phyloP scores from a whole-genome alignment of 2,329 filamentous ascomycete genomes.

The Didymella pomorum region DNA sequence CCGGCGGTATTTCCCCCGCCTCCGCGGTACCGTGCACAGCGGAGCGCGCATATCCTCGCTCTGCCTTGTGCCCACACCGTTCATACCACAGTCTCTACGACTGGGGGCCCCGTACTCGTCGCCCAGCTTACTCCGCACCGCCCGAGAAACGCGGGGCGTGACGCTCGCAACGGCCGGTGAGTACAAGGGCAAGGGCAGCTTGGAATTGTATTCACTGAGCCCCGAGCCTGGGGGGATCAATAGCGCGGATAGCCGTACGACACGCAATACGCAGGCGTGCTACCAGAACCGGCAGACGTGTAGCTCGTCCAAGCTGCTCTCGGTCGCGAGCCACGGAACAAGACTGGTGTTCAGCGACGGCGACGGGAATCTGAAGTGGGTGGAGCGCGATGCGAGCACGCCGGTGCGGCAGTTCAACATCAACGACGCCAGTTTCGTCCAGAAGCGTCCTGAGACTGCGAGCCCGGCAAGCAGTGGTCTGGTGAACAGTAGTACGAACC shows the following conservation, averaged over 20 bases:
- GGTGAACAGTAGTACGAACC: too few relatives aligned
- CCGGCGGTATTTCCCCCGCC: conserved; percentile 79
- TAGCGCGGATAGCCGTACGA: conserved; percentile 40
- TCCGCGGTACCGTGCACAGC: conserved; percentile 82
- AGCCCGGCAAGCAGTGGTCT: too few relatives aligned
- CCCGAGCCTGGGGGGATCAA: conserved; percentile 44
- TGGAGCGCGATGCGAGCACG: conserved; percentile 78
- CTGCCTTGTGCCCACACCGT: conserved; percentile 72
- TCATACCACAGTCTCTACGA: conserved; percentile 69
- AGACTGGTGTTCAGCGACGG: conserved; percentile 85
- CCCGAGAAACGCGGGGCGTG: conserved; percentile 64
- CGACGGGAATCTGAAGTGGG: conserved; percentile 85
- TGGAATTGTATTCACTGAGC: conserved; percentile 81
- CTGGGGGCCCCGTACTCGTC: conserved; percentile 64
- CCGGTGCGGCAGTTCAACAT: conserved; percentile 66
- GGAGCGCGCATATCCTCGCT: conserved; percentile 81
- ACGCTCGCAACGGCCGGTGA: conserved; percentile 3
- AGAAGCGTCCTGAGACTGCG: too few relatives aligned
- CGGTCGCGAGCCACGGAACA: conserved; percentile 81
- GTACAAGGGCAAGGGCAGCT: conserved; percentile 54
- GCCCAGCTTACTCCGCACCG: conserved; percentile 60
- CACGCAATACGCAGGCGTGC: conserved; percentile 53
- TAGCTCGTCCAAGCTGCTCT: conserved; percentile 80
- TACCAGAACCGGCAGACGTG: conserved; percentile 79
- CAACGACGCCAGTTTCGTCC: conserved; percentile 56